Evolutionary conservation across 371 early-diverging fungal genomes (phyloP), one percentile per base, ranked within the genome.

Genomic region (Actinomortierella wolfii): DNA sequence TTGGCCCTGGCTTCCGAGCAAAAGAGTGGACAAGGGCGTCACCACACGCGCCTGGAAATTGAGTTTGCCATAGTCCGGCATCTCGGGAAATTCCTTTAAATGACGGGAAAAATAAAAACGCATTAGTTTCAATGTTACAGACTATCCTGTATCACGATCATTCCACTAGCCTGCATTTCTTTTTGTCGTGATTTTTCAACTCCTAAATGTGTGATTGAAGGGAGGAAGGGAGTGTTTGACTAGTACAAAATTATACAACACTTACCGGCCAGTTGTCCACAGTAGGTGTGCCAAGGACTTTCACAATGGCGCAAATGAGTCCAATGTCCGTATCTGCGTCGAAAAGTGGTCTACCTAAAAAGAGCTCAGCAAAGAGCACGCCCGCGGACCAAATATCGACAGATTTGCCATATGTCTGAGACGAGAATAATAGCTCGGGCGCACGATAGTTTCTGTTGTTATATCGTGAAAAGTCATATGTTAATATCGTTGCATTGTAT

Each of bases 371-470:
- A 61, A 76, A 70, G 2, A 76, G 18, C 9, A 66, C 67, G 0
- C 75, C 69, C 39, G 61, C 54, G 24, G 65, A 76, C 74, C 78
- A 78, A 54, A 78, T 64, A 52, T 78, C 78, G 40, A 76, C 44
- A 6, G 78, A 42, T 18, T 51, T 64, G 40, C 71, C 57, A 52
- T 78, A 78, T 15, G 43, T 54, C 15, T 44, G 29, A 2, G 81
- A 82, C 9, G 84, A 78, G 14, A 87, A 78, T 5, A 88, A 59
- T 8, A 87, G 67, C 52, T 88, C 88, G 1, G 88, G 88, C 0
- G 83, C 82, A 34, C 86, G 84, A 57, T 85, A 88, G 44, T 79
- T 81, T 59, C 83, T 71, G 45, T 62, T 46, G 14, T 17, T 21
- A 26, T 3, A 55, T 21, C 17, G 21, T 44, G 18, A 45, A 21